Evolutionary conservation across 2,329 filamentous ascomycete genomes (phyloP).

Genomic region (Ophiocordyceps australis): DNA sequence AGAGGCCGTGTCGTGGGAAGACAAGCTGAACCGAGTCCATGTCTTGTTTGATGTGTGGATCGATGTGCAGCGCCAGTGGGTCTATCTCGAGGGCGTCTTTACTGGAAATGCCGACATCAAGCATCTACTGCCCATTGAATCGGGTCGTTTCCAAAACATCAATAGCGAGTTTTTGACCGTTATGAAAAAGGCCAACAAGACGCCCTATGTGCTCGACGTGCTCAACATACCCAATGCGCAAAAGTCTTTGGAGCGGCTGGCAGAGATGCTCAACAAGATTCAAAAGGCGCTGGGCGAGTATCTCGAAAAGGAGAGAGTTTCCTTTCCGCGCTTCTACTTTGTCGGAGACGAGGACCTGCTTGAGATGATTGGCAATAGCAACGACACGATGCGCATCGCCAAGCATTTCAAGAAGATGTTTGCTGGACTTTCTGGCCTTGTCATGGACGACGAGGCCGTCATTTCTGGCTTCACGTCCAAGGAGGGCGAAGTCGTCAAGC

Average conservation of each 20-base stretch:
- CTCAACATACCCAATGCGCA: slow-evolving; percentile 91
- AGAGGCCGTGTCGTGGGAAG: slow-evolving; percentile 91
- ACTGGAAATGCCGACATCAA: slow-evolving; percentile 98
- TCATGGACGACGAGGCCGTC: slow-evolving; percentile 77
- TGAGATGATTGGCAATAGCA: slow-evolving; percentile 99
- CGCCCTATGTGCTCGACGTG: slow-evolving; percentile 87
- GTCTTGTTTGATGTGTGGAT: slow-evolving; percentile 99
- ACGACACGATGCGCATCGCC: slow-evolving; percentile 85
- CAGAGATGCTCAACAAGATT: slow-evolving; percentile 97
- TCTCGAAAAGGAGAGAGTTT: slow-evolving; percentile 89
- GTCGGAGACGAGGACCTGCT: slow-evolving; percentile 96
- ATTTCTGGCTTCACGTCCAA: slow-evolving; percentile 92
- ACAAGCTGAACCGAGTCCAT: slow-evolving; percentile 92
- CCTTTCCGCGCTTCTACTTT: slow-evolving; percentile 98
- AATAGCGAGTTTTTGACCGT: slow-evolving; percentile 98
- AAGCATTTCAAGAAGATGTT: slow-evolving; percentile 99
- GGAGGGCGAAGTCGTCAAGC: slow-evolving; percentile 71
- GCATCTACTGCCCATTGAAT: slow-evolving; percentile 89
- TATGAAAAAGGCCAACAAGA: slow-evolving; percentile 98
- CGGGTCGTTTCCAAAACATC: slow-evolving; percentile 94
- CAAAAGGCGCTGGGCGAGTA: slow-evolving; percentile 98
- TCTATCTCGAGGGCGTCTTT: slow-evolving; percentile 97
- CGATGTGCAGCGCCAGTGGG: slow-evolving; percentile 99
- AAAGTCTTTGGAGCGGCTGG: slow-evolving; percentile 84
- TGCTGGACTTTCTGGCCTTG: slow-evolving; percentile 75